Base-by-base conservation (phyloP, 2,329 filamentous ascomycete genomes). In the Parastagonospora nodorum region DNA sequence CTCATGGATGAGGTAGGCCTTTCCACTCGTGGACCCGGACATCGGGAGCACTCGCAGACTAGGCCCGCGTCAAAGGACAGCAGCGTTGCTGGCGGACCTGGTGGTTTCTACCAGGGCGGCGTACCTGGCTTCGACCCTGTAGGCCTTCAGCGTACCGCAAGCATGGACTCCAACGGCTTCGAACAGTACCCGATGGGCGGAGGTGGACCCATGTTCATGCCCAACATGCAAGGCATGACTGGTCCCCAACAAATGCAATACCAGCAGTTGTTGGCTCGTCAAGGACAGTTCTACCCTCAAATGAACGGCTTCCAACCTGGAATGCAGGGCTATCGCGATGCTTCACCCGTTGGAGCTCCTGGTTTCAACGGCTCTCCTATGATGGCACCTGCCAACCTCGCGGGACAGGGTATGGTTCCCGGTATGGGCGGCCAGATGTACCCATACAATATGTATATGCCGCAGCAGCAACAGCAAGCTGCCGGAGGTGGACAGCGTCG, bases 1-100 rank as follows among this genome's bases (percentile, higher is more conserved):
- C 78, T 99, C 53, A 99, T 99, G 94, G 94, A 99, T 67, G 94
- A 99, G 72, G 94, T 99, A 62, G 92, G 93, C 53, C 78, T 99
- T 32, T 95, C 93, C 1, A 80, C 78, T 14, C 77, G 79, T 36
- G 73, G 76, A 44, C 72, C 75, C 33, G 66, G 64, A 24, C 66
- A 71, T 46, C 69, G 72, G 16, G 71, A 74, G 16, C 67, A 68
- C 43, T 73, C 70, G 8, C 57, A 64, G n/a, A 70, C 72, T 11
- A 66, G 72, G 10, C 69, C 71, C 16, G 71, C 68, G 24, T 72
- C 69, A n/a, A 73, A 71, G 51, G 70, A 71, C 35, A 72, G 69
- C 51, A 61, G 63, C 12, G 64, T 62, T 11, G 61, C 63, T 48
- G 57, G 60, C 27, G 67, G 69, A 39, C 61, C 64, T 24, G 69